phyloP scores from a whole-genome alignment of 2,329 filamentous ascomycete genomes.

The Blumeria hordei region DNA sequence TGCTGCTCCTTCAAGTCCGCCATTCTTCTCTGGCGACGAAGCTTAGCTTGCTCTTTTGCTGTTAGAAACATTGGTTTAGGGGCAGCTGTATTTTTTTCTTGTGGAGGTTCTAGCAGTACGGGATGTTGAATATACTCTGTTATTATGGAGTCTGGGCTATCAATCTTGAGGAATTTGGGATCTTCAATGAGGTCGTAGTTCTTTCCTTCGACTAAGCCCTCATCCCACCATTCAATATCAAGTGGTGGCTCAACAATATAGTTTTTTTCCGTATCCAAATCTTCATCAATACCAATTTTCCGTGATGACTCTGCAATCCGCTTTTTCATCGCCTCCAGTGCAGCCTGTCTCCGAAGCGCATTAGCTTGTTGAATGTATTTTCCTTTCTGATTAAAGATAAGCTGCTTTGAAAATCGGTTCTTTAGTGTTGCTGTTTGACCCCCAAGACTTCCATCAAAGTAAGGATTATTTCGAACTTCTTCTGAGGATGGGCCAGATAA shows the following conservation, averaged over 20 bases:
- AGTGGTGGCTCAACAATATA: constrained; percentile 69
- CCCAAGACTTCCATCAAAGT: constrained; percentile 50
- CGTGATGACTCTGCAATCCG: constrained; percentile 69
- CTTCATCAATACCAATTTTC: constrained; percentile 85
- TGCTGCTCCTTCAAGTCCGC: constrained; percentile 89
- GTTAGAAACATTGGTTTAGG: constrained; percentile 87
- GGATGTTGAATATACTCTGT: constrained; percentile 86
- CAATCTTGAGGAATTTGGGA: constrained; percentile 43
- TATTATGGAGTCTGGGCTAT: constrained; percentile 60
- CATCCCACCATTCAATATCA: constrained; percentile 93
- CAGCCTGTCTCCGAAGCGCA: constrained; percentile 64
- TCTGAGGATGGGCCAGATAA: constrained; percentile 31
- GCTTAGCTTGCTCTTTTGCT: constrained; percentile 69
- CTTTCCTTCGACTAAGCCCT: constrained; percentile 53
- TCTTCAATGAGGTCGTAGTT: constrained; percentile 50
- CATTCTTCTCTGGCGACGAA: constrained; percentile 72
- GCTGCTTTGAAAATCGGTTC: constrained; percentile 44
- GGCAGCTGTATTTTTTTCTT: constrained; percentile 56
- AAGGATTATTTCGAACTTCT: constrained; percentile 48
- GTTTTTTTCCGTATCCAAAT: constrained; percentile 67
- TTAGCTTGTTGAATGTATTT: constrained; percentile 94
- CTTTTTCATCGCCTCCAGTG: constrained; percentile 84
- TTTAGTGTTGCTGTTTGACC: constrained; percentile 32
- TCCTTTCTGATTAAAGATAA: constrained; percentile 84
- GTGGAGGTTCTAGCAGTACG: constrained; percentile 69